A percentile compares a stretch with the other conserved stretches of the same genome.
These are phyloP conservation scores for Phytophthora capsici DNA, from an alignment of 352 stramenopile genomes.

Conservation along the genomic window DNA sequence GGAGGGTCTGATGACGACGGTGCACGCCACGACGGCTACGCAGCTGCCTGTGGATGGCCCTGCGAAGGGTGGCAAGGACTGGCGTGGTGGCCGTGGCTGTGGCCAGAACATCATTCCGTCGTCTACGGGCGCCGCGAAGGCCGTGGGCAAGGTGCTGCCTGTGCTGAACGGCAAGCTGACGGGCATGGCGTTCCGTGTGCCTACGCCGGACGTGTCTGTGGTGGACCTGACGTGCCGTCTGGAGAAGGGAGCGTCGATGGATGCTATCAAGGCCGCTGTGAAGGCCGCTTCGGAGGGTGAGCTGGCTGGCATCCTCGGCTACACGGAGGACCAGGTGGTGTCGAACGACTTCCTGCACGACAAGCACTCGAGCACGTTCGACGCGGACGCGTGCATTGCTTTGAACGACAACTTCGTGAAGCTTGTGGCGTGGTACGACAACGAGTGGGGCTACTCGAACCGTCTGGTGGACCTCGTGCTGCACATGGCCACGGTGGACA, in stretches of 20 bases:
- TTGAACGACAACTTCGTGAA: slow-evolving; percentile 99
- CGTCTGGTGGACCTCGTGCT: slow-evolving; percentile 97
- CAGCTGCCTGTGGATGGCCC: slow-evolving; percentile 98
- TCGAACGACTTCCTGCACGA: slow-evolving; percentile 98
- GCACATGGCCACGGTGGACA: slow-evolving; percentile 85
- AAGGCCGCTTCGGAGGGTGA: slow-evolving; percentile 93
- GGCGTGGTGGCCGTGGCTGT: slow-evolving; percentile 95
- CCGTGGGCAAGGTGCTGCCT: slow-evolving; percentile 76
- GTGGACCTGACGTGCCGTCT: slow-evolving; percentile 89
- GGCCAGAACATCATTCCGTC: slow-evolving; percentile 99
- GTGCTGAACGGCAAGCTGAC: slow-evolving; percentile 92
- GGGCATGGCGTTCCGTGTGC: slow-evolving; percentile 93
- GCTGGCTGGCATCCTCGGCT: slow-evolving; percentile 97
- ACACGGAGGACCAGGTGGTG: slow-evolving; percentile 97
- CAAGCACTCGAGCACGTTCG: slow-evolving; percentile 56
- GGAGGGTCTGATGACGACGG: slow-evolving; percentile 98
- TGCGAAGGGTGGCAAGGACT: slow-evolving; percentile 95
- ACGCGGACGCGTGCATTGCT: slow-evolving; percentile 37
- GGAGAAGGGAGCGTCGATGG: slow-evolving; percentile 93
- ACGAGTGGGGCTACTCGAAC: slow-evolving; percentile 99
- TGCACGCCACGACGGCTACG: slow-evolving; percentile 98
- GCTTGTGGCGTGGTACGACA: slow-evolving; percentile 99
- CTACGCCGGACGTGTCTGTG: slow-evolving; percentile 89
- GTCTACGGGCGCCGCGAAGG: slow-evolving; percentile 97
- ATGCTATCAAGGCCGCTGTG: slow-evolving; percentile 97